phyloP scores from a whole-genome alignment of 208 protist genomes.

The Acanthamoeba quina region DNA sequence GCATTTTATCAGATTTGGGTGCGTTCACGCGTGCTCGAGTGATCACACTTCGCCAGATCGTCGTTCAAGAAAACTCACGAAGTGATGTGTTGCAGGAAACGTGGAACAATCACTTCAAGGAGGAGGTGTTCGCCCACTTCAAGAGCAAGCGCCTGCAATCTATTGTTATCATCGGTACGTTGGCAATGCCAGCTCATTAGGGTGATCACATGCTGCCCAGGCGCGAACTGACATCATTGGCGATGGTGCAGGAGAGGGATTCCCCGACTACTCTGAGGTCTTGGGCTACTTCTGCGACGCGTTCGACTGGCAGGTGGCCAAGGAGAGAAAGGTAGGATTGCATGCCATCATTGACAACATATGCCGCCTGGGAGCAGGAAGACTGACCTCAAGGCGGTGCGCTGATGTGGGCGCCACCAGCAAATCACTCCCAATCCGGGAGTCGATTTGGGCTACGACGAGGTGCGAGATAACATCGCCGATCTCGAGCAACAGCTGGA shows the following conservation, averaged over 20 bases:
- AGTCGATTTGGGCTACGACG: constrained; percentile 46
- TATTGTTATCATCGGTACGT: neutral
- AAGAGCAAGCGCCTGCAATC: constrained; percentile 38
- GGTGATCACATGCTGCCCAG: neutral
- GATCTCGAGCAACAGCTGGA: constrained; percentile 47
- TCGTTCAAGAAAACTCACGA: neutral
- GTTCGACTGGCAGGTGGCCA: constrained; percentile 61
- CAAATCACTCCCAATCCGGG: constrained; percentile 70
- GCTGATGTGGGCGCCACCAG: neutral
- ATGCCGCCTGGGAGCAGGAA: neutral
- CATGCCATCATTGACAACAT: neutral
- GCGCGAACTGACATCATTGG: no score
- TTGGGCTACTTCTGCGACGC: constrained; percentile 40
- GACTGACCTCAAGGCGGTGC: neutral
- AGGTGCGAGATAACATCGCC: constrained; percentile 29
- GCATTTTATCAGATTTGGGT: constrained; percentile 71
- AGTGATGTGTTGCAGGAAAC: neutral
- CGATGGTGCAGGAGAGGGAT: neutral
- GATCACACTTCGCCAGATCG: neutral
- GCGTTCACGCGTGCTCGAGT: neutral
- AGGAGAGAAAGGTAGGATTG: constrained; percentile 39
- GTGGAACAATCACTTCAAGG: constrained; percentile 33
- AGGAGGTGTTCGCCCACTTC: constrained; percentile 24
- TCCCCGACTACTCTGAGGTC: constrained; percentile 43
- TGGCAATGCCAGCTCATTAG: neutral